Evolutionary conservation across 345 rosid genomes (phyloP), one percentile per base, ranked within the genome.

Genomic region (Lagerstroemia speciosa): DNA sequence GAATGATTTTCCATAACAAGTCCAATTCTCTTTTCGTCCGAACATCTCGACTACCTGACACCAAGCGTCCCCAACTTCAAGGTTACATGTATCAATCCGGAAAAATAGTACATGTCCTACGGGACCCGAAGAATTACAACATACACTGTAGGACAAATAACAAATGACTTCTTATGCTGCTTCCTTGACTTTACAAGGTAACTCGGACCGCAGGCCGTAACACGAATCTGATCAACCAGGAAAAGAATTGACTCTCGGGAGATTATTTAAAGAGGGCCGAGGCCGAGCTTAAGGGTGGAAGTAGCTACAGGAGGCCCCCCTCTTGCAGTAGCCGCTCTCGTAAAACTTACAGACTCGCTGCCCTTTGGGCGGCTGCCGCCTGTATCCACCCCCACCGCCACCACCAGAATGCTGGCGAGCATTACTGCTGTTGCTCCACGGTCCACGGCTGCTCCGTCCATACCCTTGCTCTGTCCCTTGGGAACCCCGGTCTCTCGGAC

Each of bases 261-360:
- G 24, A 20, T 20, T 48, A 48, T 48, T 48, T 48, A 48, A 48
- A 48, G 55, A 48, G 55, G 55, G 55, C 24, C 6, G n/a, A 48
- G 15, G 55, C 55, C 55, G 1, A 53, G 29, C 68, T 85, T 73
- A 79, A 22, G 89, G 93, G 74, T 93, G 98, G 85, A 86, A 81
- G 82, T 64, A 91, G 75, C 83, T 84, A 72, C 97, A 91, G 10
- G 89, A 81, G 31, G 90, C 87, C 62, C 97, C 98, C 76, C 72
- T 91, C 78, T 79, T 91, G 86, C 97, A 89, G 43, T 66, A 30
- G 63, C 96, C 98, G 60, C 50, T 82, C 82, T 84, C 93, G 20
- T 91, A 69, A 68, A 79, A 91, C 83, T 93, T 93, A 79, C 97
- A 93, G 22, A 85, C 75, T 62, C 86, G 80, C 71, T 77, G 87